Conservation (phyloP, 164 flowering plant genomes). For the Piper longum region DNA sequence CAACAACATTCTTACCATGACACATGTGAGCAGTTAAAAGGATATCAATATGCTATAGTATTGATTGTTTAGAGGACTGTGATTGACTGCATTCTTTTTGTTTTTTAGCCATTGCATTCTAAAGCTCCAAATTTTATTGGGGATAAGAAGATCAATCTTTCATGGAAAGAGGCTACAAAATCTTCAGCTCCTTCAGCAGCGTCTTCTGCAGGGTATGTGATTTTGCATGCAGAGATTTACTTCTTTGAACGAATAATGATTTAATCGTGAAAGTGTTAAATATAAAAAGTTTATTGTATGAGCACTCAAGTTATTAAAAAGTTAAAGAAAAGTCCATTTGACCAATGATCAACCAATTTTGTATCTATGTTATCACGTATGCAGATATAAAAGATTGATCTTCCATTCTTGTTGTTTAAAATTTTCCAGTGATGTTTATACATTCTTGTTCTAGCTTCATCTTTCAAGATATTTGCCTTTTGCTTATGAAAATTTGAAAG, state of each 20-base stretch:
- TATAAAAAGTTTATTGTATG: too few relatives aligned
- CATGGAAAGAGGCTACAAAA: slow-evolving; percentile 82
- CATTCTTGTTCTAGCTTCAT: neutral
- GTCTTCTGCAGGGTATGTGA: slow-evolving; percentile 37
- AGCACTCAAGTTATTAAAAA: too few relatives aligned
- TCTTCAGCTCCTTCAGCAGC: slow-evolving; percentile 27
- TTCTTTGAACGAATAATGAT: neutral
- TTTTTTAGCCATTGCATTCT: slow-evolving; percentile 54
- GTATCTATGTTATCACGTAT: too few relatives aligned
- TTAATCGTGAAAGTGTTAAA: neutral
- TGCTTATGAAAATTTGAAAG: neutral
- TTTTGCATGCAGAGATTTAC: neutral
- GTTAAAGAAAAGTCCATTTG: too few relatives aligned
- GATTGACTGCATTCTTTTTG: slow-evolving; percentile 1
- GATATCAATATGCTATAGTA: neutral
- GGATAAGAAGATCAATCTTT: slow-evolving; percentile 71
- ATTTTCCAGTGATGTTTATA: too few relatives aligned
- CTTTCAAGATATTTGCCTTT: neutral
- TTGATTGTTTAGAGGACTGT: neutral
- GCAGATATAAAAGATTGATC: too few relatives aligned
- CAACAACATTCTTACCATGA: slow-evolving; percentile 85
- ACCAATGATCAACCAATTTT: too few relatives aligned
- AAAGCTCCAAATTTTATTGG: slow-evolving; percentile 82
- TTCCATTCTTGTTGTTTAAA: too few relatives aligned
- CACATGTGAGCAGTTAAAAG: slow-evolving; percentile 40